Evolutionary conservation across 306 rosid species (phyloP).

Genomic region (Abrus precatorius): DNA sequence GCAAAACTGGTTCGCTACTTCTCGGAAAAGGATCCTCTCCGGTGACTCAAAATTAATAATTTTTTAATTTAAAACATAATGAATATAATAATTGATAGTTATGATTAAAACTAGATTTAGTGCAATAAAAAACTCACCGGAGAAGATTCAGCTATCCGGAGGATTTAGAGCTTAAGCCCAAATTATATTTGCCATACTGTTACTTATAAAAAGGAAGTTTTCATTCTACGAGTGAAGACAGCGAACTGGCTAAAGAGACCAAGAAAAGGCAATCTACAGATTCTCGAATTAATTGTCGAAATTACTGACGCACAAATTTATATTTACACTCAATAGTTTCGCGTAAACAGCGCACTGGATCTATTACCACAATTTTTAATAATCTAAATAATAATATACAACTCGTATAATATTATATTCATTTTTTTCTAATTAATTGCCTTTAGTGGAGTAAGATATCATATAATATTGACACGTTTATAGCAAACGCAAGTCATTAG

Average conservation of each 20-base stretch:
- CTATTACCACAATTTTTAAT: neutral
- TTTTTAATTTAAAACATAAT: too few relatives aligned
- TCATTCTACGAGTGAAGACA: neutral
- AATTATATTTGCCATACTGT: neutral
- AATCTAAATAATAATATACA: neutral
- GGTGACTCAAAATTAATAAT: too few relatives aligned
- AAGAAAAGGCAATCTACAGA: neutral
- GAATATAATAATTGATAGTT: too few relatives aligned
- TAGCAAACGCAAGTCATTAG: neutral
- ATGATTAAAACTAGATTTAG: too few relatives aligned
- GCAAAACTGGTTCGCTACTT: too few relatives aligned
- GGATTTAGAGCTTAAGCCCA: neutral
- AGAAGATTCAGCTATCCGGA: neutral
- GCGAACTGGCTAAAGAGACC: neutral
- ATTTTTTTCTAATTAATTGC: neutral
- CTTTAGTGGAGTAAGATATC: neutral
- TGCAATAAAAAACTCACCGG: too few relatives aligned
- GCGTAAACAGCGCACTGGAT: neutral
- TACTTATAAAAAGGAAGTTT: neutral
- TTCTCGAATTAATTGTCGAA: neutral
- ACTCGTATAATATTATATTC: neutral
- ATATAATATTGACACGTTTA: slow-evolving; percentile 15
- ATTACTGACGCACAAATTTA: neutral
- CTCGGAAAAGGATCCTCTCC: too few relatives aligned
- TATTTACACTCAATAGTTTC: neutral